Evolutionary conservation across 768 basidiomycete species (phyloP).

Genomic region (Lactarius pseudohatsudake): DNA sequence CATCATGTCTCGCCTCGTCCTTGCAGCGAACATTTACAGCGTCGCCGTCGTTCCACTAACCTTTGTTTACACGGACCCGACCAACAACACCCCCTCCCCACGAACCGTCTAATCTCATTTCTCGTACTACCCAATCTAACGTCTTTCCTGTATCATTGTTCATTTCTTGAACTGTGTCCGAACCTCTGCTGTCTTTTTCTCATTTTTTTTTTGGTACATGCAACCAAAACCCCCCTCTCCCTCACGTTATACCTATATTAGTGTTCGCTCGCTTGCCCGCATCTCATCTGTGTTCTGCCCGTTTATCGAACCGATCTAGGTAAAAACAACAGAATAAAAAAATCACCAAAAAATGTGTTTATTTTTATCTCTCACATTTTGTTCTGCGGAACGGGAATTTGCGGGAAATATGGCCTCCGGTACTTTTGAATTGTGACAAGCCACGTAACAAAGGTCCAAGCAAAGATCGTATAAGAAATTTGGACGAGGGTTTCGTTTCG

Average conservation of each 20-base stretch:
- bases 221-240: background rate
- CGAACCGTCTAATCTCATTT: background rate
- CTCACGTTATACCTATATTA: constrained; percentile 4
- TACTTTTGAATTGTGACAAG: too few relatives aligned
- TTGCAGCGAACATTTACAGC: background rate
- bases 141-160: background rate
- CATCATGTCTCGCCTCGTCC: background rate
- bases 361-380: background rate
- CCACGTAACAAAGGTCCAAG: too few relatives aligned
- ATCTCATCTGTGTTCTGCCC: background rate
- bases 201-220: background rate
- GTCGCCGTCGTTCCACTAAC: background rate
- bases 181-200: background rate
- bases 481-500: too few relatives aligned
- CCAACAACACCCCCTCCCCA: too few relatives aligned
- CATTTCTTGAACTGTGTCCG: background rate
- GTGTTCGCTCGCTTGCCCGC: background rate
- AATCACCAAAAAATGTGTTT: background rate
- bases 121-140: background rate
- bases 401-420: too few relatives aligned
- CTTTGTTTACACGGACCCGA: too few relatives aligned
- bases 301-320: constrained; percentile 2
- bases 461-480: too few relatives aligned
- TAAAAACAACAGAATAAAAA: background rate
- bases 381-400: too few relatives aligned